These are phyloP conservation scores for Coffea eugenioides DNA, from an alignment of 257 asterid species.

Conservation along the genomic window DNA sequence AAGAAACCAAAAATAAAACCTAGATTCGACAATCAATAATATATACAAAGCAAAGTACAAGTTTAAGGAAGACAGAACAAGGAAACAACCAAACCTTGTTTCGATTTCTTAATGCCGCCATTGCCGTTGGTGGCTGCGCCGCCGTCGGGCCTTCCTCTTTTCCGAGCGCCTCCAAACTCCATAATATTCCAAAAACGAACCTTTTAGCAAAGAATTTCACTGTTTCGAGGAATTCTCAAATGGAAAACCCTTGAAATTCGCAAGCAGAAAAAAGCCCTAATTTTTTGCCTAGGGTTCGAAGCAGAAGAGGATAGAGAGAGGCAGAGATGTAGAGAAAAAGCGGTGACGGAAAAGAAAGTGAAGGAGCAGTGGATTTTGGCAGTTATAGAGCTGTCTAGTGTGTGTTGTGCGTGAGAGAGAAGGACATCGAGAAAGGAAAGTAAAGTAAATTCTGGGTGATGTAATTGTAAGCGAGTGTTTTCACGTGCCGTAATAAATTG, in stretches of 20 bases:
- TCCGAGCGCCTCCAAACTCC: slow-evolving; percentile 59
- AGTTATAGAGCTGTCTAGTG: background rate
- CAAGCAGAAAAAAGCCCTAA: slow-evolving; percentile 2
- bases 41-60: background rate
- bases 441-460: background rate
- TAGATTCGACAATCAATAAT: slow-evolving; percentile 12
- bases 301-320: background rate
- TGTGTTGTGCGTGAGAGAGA: slow-evolving; percentile 6
- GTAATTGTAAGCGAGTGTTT: background rate
- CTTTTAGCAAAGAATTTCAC: background rate
- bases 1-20: slow-evolving; percentile 6
- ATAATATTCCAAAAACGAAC: slow-evolving; percentile 19
- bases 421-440: background rate
- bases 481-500: background rate
- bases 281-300: slow-evolving; percentile 16
- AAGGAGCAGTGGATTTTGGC: background rate
- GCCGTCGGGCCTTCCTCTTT: slow-evolving; percentile 52
- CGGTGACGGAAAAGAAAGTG: background rate
- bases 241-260: background rate
- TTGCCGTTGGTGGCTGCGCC: slow-evolving; percentile 47
- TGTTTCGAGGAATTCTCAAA: background rate
- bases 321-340: background rate
- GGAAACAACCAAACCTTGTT: slow-evolving; percentile 40
- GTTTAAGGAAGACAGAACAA: background rate
- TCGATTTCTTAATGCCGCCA: slow-evolving; percentile 58